A percentile compares a stretch with the other conserved stretches of the same genome.
Conservation (phyloP, 257 asterid genomes). For the Nicotiana undulata region DNA sequence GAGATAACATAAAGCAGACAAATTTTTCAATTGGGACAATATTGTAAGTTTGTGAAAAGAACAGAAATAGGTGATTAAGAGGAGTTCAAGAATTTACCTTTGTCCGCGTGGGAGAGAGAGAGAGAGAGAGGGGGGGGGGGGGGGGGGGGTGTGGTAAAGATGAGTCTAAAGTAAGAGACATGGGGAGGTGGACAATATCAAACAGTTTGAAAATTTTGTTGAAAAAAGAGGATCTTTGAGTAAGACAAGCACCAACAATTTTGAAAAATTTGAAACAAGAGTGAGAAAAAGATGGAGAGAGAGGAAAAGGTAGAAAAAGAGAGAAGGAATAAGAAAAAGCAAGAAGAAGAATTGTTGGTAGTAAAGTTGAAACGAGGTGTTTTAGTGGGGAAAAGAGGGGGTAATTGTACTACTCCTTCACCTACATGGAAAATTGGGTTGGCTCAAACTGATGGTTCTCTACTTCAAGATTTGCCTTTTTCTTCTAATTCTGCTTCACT, state of each 20-base stretch:
- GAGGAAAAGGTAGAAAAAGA: conserved; percentile 27
- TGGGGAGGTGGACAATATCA: conserved; percentile 1
- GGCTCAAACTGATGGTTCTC: conserved; percentile 46
- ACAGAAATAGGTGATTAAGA: not conserved
- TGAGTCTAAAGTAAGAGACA: not conserved
- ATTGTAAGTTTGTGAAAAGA: not conserved
- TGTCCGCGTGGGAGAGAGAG: conserved; percentile 1
- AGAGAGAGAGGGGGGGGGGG: too few relatives aligned
- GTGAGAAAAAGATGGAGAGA: conserved; percentile 15
- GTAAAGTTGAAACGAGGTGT: conserved; percentile 56
- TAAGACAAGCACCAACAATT: conserved; percentile 19
- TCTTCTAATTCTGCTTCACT: conserved; percentile 29
- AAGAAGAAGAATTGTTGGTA: conserved; percentile 22
- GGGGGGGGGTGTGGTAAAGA: conserved; percentile 1
- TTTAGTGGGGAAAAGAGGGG: conserved; percentile 60
- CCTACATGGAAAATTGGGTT: conserved; percentile 67
- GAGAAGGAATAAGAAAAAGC: conserved; percentile 32
- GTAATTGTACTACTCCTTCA: conserved; percentile 69
- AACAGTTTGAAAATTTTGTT: conserved; percentile 14
- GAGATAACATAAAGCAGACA: not conserved
- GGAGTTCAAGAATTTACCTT: not conserved
- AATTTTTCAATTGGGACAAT: not conserved
- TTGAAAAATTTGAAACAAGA: not conserved
- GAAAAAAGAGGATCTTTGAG: conserved; percentile 6
- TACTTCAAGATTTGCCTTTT: conserved; percentile 38